Evolutionary conservation across 176 grass and related monocot genomes (phyloP).

Genomic region (Musa beccarii): DNA sequence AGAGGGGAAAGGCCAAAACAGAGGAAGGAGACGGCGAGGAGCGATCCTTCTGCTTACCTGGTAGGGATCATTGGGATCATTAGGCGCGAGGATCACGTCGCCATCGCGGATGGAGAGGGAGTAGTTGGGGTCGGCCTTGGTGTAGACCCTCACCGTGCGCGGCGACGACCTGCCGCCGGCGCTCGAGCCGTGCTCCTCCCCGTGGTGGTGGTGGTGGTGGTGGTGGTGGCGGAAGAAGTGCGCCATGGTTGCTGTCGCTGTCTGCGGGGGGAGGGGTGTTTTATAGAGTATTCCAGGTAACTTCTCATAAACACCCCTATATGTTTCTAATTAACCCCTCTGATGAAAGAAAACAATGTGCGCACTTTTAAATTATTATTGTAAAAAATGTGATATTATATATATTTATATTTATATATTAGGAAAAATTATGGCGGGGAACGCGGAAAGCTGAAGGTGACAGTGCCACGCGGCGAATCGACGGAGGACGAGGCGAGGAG

Average conservation of each 20-base stretch:
- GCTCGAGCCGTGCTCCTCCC: neutral
- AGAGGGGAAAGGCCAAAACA: neutral
- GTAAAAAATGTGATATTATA: no score
- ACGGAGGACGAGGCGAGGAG: no score
- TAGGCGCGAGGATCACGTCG: slow-evolving; percentile 51
- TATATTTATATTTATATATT: no score
- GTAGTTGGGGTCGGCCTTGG: slow-evolving; percentile 49
- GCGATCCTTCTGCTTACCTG: slow-evolving; percentile 24
- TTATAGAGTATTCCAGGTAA: neutral
- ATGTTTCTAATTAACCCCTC: neutral
- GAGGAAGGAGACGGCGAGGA: neutral
- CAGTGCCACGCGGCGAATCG: no score
- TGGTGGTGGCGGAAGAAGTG: slow-evolving; percentile 36
- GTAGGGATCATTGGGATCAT: slow-evolving; percentile 50
- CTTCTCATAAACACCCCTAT: neutral
- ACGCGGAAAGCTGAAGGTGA: no score
- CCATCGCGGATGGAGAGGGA: slow-evolving; percentile 62
- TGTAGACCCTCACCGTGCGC: slow-evolving; percentile 70
- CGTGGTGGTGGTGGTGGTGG: slow-evolving; percentile 21
- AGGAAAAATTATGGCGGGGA: no score
- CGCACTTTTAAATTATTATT: neutral
- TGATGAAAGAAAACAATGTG: no score
- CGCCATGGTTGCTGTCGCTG: slow-evolving; percentile 15
- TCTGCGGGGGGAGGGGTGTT: neutral
- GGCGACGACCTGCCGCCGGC: neutral